A percentile compares a stretch with the other conserved stretches of the same genome.
phyloP scores from a whole-genome alignment of 2,329 filamentous ascomycete species.

The Aspergillus carbonarius region DNA sequence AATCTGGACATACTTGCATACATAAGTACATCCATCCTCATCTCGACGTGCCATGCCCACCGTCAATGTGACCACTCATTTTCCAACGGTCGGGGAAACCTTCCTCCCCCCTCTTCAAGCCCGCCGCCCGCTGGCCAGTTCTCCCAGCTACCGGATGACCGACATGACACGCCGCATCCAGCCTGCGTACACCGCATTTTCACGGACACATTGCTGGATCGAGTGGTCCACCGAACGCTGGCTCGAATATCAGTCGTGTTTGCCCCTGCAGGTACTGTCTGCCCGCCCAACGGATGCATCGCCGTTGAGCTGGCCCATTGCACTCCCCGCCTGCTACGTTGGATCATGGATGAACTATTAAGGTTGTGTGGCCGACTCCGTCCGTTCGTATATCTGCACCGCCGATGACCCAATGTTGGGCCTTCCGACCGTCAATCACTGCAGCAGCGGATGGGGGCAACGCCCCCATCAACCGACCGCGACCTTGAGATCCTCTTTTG shows the following conservation, averaged over 20 bases:
- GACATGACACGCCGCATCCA: constrained; percentile 2
- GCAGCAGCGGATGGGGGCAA: neutral
- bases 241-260: constrained; percentile 13
- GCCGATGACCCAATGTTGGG: constrained; percentile 10
- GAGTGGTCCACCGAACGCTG: constrained; percentile 9
- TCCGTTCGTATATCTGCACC: constrained; percentile 5
- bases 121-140: neutral
- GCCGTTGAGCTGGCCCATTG: constrained; percentile 17
- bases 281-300: constrained; percentile 19
- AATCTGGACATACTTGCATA: constrained; percentile 3
- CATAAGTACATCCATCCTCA: neutral
- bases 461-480: neutral
- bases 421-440: constrained; percentile 12
- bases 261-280: constrained; percentile 21
- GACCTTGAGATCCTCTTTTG: constrained; percentile 7
- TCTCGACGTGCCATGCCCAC: neutral
- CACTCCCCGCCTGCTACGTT: constrained; percentile 4
- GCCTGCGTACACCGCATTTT: constrained; percentile 25
- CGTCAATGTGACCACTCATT: constrained; percentile 3
- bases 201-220: constrained; percentile 10
- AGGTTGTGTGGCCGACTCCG: constrained; percentile 1
- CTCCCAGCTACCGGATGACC: neutral
- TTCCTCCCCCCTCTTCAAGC: neutral
- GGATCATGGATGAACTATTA: constrained; percentile 1
- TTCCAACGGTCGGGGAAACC: constrained; percentile 4